Conservation (phyloP, 1,284 basidiomycete species). For the Hemileia vastatrix region DNA sequence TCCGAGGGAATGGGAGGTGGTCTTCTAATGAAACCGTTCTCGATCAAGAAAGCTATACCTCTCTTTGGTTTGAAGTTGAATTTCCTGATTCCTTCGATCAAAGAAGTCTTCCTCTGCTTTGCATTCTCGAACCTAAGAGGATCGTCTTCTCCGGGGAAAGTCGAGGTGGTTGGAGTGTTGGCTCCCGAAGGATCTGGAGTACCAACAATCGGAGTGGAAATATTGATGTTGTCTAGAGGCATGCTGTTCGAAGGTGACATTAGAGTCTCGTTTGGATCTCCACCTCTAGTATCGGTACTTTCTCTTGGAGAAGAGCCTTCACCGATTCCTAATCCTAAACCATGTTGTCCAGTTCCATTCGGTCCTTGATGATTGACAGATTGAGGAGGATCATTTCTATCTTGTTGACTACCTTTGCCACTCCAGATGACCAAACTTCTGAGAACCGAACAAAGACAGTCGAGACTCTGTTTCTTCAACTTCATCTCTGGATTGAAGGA, state of each 20-base stretch:
- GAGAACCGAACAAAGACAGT: slow-evolving; percentile 41
- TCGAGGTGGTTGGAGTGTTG: not conserved
- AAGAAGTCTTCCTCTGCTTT: slow-evolving; percentile 39
- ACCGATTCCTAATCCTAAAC: not conserved
- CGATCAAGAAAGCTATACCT: slow-evolving; percentile 38
- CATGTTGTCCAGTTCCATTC: not conserved
- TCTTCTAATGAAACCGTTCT: slow-evolving; percentile 39
- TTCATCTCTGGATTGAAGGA: slow-evolving; percentile 28
- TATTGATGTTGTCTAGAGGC: not conserved
- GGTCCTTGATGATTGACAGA: not conserved
- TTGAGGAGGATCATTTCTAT: not conserved
- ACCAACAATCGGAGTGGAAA: not conserved
- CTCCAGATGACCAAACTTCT: slow-evolving; percentile 39
- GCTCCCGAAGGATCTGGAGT: not conserved
- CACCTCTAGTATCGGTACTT: not conserved
- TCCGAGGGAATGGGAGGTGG: not conserved
- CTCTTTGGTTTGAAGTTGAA: slow-evolving; percentile 45
- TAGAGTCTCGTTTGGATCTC: not conserved
- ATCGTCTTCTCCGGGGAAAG: slow-evolving; percentile 31
- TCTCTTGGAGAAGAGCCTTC: not conserved
- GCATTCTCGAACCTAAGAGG: slow-evolving; percentile 42
- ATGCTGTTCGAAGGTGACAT: not conserved
- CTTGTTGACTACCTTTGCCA: not conserved
- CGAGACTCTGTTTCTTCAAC: slow-evolving; percentile 40
- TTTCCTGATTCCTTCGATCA: slow-evolving; percentile 40